These are phyloP conservation scores for Aethionema arabicum DNA, from an alignment of 345 rosid genomes.

Conservation along the genomic window DNA sequence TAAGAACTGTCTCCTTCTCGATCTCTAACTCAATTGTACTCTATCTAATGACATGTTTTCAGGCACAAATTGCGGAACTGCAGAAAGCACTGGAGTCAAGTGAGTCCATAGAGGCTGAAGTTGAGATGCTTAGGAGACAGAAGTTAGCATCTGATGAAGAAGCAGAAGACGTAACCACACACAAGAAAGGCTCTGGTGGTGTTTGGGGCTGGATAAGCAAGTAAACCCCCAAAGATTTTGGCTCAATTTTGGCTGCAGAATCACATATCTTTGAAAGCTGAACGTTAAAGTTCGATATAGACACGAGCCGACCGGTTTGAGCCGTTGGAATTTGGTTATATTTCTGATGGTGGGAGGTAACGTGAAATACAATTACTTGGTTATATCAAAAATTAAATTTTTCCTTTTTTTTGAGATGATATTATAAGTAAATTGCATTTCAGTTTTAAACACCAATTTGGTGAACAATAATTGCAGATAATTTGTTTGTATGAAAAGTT, in stretches of 20 bases:
- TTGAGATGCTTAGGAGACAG: slow-evolving; percentile 72
- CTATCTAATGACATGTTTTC: slow-evolving; percentile 27
- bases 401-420: too few species aligned
- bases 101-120: slow-evolving; percentile 73
- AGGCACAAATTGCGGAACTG: slow-evolving; percentile 92
- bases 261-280: slow-evolving; percentile 9
- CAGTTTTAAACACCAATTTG: too few species aligned
- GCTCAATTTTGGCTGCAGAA: not conserved
- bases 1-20: not conserved
- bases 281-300: slow-evolving; percentile 9
- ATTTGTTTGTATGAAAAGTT: too few species aligned
- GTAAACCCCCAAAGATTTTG: slow-evolving; percentile 15
- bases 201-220: slow-evolving; percentile 78
- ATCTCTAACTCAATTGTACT: slow-evolving; percentile 1
- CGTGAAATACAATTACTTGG: not conserved
- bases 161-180: slow-evolving; percentile 50
- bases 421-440: too few species aligned
- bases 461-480: too few species aligned
- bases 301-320: not conserved
- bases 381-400: too few species aligned
- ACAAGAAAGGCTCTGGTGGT: slow-evolving; percentile 82
- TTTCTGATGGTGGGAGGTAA: slow-evolving; percentile 16
- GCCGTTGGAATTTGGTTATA: not conserved
- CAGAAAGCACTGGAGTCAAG: slow-evolving; percentile 80
- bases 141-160: slow-evolving; percentile 65